A percentile compares a stretch with the other conserved stretches of the same genome.
phyloP scores from a whole-genome alignment of 2,329 filamentous ascomycete genomes.

The Cladosporium sp. region DNA sequence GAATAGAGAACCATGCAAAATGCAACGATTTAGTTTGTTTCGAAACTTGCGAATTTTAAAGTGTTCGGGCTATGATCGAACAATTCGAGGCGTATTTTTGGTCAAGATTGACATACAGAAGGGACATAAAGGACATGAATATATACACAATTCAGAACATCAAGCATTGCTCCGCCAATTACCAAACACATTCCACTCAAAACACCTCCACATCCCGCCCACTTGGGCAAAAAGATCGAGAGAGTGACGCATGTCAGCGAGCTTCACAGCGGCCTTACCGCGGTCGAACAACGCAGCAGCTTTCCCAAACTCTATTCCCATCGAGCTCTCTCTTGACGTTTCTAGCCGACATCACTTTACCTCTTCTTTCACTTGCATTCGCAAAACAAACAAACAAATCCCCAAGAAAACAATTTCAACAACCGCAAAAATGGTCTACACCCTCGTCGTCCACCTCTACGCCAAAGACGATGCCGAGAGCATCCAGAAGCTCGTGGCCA shows the following conservation, averaged over 20 bases:
- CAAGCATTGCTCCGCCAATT: no score
- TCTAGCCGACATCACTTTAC: not conserved
- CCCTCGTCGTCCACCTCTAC: conserved; percentile 65
- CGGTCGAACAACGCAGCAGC: conserved; percentile 12
- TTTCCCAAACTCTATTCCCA: conserved; percentile 9
- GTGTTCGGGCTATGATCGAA: not conserved
- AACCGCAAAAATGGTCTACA: conserved; percentile 57
- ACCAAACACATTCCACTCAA: no score
- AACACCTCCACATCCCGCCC: no score
- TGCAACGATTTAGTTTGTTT: not conserved
- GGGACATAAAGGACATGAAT: no score
- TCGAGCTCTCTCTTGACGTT: not conserved
- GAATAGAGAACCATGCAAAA: not conserved
- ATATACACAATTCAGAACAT: no score
- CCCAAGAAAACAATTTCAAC: not conserved
- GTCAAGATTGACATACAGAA: no score
- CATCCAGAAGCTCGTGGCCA: conserved; percentile 64
- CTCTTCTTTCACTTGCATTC: not conserved
- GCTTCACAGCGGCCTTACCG: conserved; percentile 4
- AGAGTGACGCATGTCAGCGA: conserved; percentile 7
- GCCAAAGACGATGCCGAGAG: conserved; percentile 62
- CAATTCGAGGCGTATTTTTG: no score
- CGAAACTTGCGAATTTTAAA: not conserved
- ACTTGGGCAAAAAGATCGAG: not conserved
- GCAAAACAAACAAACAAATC: not conserved